These are phyloP conservation scores for Rachicladosporium sp. DNA, from an alignment of 2,329 filamentous ascomycete genomes.

Conservation along the genomic window DNA sequence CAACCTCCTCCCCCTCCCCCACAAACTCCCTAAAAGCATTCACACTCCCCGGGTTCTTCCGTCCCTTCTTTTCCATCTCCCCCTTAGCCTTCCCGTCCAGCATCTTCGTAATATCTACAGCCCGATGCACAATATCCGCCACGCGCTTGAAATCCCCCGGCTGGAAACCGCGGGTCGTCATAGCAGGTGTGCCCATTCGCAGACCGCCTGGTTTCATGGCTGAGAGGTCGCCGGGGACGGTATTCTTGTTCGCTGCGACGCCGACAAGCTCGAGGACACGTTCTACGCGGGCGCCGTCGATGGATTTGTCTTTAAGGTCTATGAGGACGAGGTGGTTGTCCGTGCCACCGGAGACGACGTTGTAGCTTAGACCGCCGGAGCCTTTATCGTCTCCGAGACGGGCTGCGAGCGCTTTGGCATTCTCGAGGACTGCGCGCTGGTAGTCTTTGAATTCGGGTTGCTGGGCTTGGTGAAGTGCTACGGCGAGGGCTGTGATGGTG, in stretches of 20 bases:
- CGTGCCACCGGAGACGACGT: constrained; percentile 83
- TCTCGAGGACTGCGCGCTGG: constrained; percentile 78
- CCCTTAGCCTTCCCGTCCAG: constrained; percentile 62
- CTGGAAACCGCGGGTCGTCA: constrained; percentile 91
- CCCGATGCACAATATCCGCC: constrained; percentile 73
- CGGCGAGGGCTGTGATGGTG: constrained; percentile 89
- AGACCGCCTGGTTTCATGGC: constrained; percentile 87
- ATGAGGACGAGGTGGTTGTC: constrained; percentile 94
- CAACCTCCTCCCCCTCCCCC: constrained; percentile 52
- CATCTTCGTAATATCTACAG: constrained; percentile 64
- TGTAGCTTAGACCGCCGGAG: constrained; percentile 61
- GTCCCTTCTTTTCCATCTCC: constrained; percentile 52
- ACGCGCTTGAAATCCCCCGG: constrained; percentile 80
- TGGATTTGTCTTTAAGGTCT: constrained; percentile 75
- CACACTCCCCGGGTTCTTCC: constrained; percentile 53
- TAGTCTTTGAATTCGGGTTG: constrained; percentile 83
- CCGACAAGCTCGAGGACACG: constrained; percentile 93
- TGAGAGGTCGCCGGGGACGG: constrained; percentile 86
- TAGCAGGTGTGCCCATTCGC: constrained; percentile 88
- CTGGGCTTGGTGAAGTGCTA: constrained; percentile 88
- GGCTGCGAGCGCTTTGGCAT: constrained; percentile 74
- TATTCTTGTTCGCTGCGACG: constrained; percentile 99
- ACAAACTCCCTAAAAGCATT: constrained; percentile 58
- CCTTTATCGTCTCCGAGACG: constrained; percentile 55
- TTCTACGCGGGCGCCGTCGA: constrained; percentile 93